Evolutionary conservation across 306 rosid genomes (phyloP), one percentile per base, ranked within the genome.

Genomic region (Cercis canadensis): DNA sequence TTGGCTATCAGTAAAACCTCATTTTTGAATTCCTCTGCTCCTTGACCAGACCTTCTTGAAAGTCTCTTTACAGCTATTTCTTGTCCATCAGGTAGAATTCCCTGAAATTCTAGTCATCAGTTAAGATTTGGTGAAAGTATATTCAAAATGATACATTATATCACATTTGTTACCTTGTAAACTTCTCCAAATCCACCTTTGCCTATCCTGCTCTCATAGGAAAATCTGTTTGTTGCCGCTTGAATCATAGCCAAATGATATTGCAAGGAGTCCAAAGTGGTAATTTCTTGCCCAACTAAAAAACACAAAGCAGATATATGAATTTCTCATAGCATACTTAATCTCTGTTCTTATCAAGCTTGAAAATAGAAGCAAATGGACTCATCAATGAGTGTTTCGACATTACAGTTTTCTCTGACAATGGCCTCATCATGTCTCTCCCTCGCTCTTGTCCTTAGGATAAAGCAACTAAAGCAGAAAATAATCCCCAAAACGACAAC

Each of bases 1-100:
- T 84, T 88, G n/a, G 85, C 82, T 44, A 90, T 81, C 51, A 90
- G 73, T 51, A 79, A 29, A 19, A 84, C 90, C 65, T 90, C 97
- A 62, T 87, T 91, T 53, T 80, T 88, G 72, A 88, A 91, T 51
- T 86, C 89, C 69, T 57, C 85, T 12, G 21, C 49, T 46, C 97
- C 97, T 70, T 88, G 95, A 6, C 45, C 65, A 2, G 95, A 90
- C 16, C 32, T 81, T 65, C 44, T 77, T 11, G 90, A 86, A 9
- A 88, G 76, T 70, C 95, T 79, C 76, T 90, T 90, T 5, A 84
- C 87, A 0, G 97, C 97, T 56, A 88, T 79, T 79, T 86, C 85
- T 69, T 75, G 80, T 59, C 95, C 92, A 65, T 50, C 34, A 4
- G 41, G 64, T 44, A 90, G 78, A 10, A 24, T 24, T 24, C 29